These are phyloP conservation scores for Endothia cerciana DNA, from an alignment of 2,329 filamentous ascomycete species.

Conservation along the genomic window DNA sequence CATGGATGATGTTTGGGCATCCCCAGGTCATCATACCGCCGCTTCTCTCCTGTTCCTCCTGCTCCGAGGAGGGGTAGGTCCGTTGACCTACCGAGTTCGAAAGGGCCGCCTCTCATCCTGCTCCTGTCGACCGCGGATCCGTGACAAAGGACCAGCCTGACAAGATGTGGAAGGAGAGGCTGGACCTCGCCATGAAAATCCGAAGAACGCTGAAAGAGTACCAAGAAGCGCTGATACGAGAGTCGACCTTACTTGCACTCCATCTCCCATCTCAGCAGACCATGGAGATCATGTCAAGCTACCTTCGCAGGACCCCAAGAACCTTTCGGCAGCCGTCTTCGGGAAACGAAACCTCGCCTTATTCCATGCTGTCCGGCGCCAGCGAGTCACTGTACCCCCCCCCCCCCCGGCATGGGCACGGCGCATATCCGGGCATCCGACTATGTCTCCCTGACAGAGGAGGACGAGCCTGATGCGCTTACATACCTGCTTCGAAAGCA, in stretches of 20 bases:
- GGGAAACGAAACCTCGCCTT: neutral
- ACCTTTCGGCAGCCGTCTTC: neutral
- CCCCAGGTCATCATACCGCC: too few relatives aligned
- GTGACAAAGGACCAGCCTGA: neutral
- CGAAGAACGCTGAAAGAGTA: neutral
- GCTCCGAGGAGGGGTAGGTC: too few relatives aligned
- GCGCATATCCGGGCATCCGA: conserved; percentile 8
- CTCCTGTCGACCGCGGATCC: neutral
- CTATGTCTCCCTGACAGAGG: conserved; percentile 1
- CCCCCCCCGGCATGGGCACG: neutral
- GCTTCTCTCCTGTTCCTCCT: too few relatives aligned
- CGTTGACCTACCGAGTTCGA: too few relatives aligned
- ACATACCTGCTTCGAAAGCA: neutral
- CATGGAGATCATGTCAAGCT: neutral
- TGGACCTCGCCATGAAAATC: neutral
- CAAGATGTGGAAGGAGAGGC: neutral
- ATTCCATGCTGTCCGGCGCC: neutral
- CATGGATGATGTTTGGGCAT: too few relatives aligned
- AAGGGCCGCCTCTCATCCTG: neutral
- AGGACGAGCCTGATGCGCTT: conserved; percentile 6
- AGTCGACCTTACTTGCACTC: neutral
- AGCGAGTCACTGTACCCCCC: conserved; percentile 10
- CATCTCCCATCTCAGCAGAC: neutral
- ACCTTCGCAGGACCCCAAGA: neutral
- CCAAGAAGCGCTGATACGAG: neutral